Conservation (phyloP, 1,284 basidiomycete genomes). For the Papiliotrema flavescens region DNA sequence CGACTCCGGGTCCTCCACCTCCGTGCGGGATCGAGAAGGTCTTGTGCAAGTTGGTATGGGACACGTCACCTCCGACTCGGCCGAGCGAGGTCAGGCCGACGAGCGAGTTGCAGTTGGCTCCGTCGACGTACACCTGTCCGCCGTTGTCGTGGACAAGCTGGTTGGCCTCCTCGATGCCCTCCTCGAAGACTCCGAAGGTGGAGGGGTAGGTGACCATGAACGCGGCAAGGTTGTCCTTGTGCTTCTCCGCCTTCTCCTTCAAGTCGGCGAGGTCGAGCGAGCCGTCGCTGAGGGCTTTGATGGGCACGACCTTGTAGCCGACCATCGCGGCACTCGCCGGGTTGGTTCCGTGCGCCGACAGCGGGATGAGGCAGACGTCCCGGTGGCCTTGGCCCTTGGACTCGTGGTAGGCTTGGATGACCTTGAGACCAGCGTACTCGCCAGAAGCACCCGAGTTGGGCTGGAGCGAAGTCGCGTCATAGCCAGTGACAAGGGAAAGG, state of each 20-base stretch:
- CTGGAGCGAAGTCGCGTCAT: slow-evolving; percentile 89
- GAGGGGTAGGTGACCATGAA: slow-evolving; percentile 98
- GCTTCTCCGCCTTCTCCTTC: slow-evolving; percentile 77
- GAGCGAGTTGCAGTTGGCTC: slow-evolving; percentile 93
- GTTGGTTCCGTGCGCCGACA: slow-evolving; percentile 95
- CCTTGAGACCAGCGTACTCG: slow-evolving; percentile 88
- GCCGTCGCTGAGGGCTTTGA: slow-evolving; percentile 83
- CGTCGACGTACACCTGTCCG: slow-evolving; percentile 94
- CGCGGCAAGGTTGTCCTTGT: slow-evolving; percentile 87
- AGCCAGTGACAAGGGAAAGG: slow-evolving; percentile 90
- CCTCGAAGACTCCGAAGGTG: slow-evolving; percentile 96
- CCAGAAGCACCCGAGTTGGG: slow-evolving; percentile 97
- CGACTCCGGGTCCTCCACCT: slow-evolving; percentile 87
- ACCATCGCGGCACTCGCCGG: slow-evolving; percentile 96
- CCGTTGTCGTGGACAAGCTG: slow-evolving; percentile 90
- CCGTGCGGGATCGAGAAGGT: slow-evolving; percentile 73
- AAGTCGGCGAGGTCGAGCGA: slow-evolving; percentile 87
- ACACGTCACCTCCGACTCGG: slow-evolving; percentile 92
- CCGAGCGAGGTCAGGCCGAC: slow-evolving; percentile 95
- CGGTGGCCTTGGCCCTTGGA: slow-evolving; percentile 80
- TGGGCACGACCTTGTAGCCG: slow-evolving; percentile 89
- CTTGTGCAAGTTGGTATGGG: slow-evolving; percentile 97
- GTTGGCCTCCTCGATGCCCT: slow-evolving; percentile 87
- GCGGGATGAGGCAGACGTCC: slow-evolving; percentile 89
- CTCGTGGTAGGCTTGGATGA: slow-evolving; percentile 92